Evolutionary conservation across 306 rosid species (phyloP).

Genomic region (Styphnolobium japonicum): DNA sequence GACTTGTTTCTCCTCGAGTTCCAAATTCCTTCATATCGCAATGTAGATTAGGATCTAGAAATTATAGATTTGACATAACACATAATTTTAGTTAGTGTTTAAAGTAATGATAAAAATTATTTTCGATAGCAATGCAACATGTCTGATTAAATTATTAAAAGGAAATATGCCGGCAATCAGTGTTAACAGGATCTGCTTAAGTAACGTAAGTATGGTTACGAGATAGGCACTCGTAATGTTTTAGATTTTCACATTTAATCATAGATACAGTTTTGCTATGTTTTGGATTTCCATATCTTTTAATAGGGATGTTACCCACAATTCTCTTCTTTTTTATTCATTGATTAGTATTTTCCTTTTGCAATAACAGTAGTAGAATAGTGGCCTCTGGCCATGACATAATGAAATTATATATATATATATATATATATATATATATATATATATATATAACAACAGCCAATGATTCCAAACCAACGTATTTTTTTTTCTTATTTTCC

Average conservation of each 20-base stretch:
- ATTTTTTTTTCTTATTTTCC: not conserved
- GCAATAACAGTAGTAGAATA: not conserved
- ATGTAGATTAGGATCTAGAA: slow-evolving; percentile 25
- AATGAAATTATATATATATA: too few relatives aligned
- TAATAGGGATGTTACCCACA: slow-evolving; percentile 23
- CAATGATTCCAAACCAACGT: not conserved
- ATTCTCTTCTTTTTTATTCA: not conserved
- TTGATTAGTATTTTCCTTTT: not conserved
- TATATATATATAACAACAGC: too few relatives aligned
- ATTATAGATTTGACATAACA: slow-evolving; percentile 34
- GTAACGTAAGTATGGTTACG: slow-evolving; percentile 8
- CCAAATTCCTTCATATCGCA: slow-evolving; percentile 30
- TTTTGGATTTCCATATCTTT: slow-evolving; percentile 45
- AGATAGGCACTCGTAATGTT: slow-evolving; percentile 38
- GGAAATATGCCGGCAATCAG: slow-evolving; percentile 49
- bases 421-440: too few relatives aligned
- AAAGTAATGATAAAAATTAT: slow-evolving; percentile 18
- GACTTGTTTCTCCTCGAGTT: slow-evolving; percentile 38
- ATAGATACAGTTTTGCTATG: slow-evolving; percentile 24
- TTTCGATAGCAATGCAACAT: slow-evolving; percentile 9
- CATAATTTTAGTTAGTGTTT: slow-evolving; percentile 11
- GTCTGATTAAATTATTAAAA: slow-evolving; percentile 35
- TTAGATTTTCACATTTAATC: slow-evolving; percentile 39
- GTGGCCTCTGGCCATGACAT: not conserved
- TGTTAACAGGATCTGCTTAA: slow-evolving; percentile 33